Evolutionary conservation across 495 filamentous ascomycete genomes (phyloP), one percentile per base, ranked within the genome.

Genomic region (Neurospora tetrasperma): DNA sequence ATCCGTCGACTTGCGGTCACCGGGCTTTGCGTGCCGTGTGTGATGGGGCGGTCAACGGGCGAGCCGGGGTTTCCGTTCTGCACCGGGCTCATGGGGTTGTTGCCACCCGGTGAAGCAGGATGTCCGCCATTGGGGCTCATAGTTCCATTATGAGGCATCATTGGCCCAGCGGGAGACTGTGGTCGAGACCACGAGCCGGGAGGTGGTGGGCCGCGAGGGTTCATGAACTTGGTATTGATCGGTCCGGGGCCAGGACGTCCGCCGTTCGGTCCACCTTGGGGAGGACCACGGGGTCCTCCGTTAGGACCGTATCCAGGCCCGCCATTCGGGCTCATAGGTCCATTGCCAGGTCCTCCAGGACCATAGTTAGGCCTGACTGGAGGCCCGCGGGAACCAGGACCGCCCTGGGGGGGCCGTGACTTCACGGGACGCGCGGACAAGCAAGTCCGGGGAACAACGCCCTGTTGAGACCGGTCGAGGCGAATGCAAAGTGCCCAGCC

Each of bases 401-500:
- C 73, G 27, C 71, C 73, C 75, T 85, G 88, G 70, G 86, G 86
- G 42, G 87, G 79, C 66, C 94, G 92, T 71, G 96, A 94, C 85
- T 98, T 97, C 76, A 98, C 90, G 70, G 96, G 93, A 70, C 92
- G 90, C 69, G 93, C 91, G 38, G 96, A 98, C 40, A 99, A 88
- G 83, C 96, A 98, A 43, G 94, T 97, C 42, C 96, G 90, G 23
- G 96, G 96, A 71, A 90, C 93, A 69, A 98, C 96, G 82, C 96
- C 96, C 83, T 98, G 94, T 76, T 92, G 87, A 59, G 93, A 93
- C 69, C 93, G 90, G 82, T 98, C 95, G 69, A 98, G 89, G 74
- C 92, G 91, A 77, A 92, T 90, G 81, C 96, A 98, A 70, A 98
- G 92, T 75, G 94, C 93, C 96, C 96, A 99, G 79, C 96, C 96